Evolutionary conservation across 2,329 filamentous ascomycete species (phyloP), one percentile per base, ranked within the genome.

Genomic region (Fusarium mangiferae): DNA sequence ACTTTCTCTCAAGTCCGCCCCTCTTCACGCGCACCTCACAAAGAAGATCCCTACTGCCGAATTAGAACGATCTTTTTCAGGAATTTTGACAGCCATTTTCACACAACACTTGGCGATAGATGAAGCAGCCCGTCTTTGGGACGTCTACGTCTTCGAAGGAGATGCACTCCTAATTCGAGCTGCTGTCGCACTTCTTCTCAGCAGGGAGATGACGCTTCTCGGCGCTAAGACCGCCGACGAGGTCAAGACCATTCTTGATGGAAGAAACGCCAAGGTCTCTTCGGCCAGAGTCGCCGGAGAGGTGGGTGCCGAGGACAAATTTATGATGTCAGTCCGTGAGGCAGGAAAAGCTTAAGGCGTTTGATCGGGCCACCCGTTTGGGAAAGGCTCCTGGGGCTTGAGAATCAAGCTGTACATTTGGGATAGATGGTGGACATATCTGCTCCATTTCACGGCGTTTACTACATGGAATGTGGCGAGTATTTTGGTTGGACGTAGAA

Each of bases 131-230:
- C 85, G 94, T 5, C 82, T 96, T 18, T 96, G 93, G 93, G 94
- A 97, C 73, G 90, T 96, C 0, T 94, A 94, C 75, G 90, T 93
- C 7, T 94, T 97, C 73, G 94, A 97, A 79, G 93, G 93, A 33
- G 94, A 97, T 73, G 86, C 89, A 3, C 85, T 93, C 3, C 84
- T 95, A 0, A 88, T 96, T 12, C 85, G 93, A 1, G 92, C 92
- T 3, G 92, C 90, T 0, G 91, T 95, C 0, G 94, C 92, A 0
- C 84, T 93, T 24, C 81, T 96, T 26, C 75, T 89, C 10, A 83
- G 85, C 36, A 84, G 83, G 24, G 88, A 90, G 76, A 87, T 87
- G 82, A 78, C 83, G 3, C 80, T 90, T 6, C 83, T 90, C 2
- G 83, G 85, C 14, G 82, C 86, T 17, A 84, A 83, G 73, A 86